Evolutionary conservation across 192 early-diverging fungal species (phyloP), one percentile per base, ranked within the genome.

Genomic region (Coemansia asiatica): DNA sequence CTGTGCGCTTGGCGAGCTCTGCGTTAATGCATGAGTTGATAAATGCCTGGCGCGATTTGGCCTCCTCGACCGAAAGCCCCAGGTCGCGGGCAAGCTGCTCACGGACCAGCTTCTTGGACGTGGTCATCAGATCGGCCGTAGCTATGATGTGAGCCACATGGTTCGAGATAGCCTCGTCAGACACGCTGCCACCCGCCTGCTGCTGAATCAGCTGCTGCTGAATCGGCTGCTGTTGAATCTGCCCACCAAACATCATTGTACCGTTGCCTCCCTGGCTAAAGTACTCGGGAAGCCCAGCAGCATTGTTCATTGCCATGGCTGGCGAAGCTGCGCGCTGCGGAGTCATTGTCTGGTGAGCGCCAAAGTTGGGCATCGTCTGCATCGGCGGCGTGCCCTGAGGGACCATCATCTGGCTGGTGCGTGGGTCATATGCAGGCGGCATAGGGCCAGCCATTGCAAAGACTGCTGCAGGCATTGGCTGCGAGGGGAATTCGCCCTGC

Each of bases 91-190:
- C 72, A 15, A 74, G 50, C 53, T 79, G 87, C 56, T 94, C 91
- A 47, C 96, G 91, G 18, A 98, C 94, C 83, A 90, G 89, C 73
- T 97, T 97, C 87, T 98, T 97, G 26, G 96, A 96, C 48, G 96
- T 90, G 12, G 88, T 91, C 95, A 95, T 96, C 60, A 98, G 80
- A 70, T 98, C 90, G 18, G 91, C 94, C 0, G 89, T 90, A 4
- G 87, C 74, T n/a, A 98, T 84, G 48, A 96, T 91, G 71, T 87
- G 85, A 62, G 85, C 83, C 25, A 92, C 85, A 71, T 91, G 87
- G 48, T 64, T 69, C 5, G 87, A 67, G 50, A 92, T 84, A 44
- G 89, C 86, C 36, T 90, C 90, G 65, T 94, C 90, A 2, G 86
- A 84, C 29, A 91, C 89, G 15, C 60, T 36, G 18, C 53, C 47